Evolutionary conservation across 805 yeast genomes (phyloP).

Genomic region (Candida pseudoglaebosa): DNA sequence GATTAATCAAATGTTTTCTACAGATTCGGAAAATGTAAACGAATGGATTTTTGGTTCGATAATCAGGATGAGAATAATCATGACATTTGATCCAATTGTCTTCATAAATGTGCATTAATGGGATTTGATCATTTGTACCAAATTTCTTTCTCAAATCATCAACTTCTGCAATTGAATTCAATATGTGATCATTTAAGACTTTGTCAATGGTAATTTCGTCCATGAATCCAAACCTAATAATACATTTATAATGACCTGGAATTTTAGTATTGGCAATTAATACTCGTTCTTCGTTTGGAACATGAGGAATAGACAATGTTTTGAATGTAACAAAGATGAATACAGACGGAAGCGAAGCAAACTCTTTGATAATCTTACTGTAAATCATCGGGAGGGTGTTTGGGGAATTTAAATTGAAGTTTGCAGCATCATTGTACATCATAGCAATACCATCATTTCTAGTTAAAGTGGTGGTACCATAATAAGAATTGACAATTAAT

Average conservation of each 20-base stretch:
- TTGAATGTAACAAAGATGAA: constrained; percentile 43
- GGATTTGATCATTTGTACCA: constrained; percentile 10
- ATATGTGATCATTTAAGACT: constrained; percentile 16
- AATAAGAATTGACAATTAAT: constrained; percentile 15
- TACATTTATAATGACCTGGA: constrained; percentile 46
- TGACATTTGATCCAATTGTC: constrained; percentile 23
- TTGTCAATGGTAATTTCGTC: constrained; percentile 25
- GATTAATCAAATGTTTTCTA: constrained; percentile 20
- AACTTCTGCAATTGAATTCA: constrained; percentile 18
- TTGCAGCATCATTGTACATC: constrained; percentile 36
- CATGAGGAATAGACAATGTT: constrained; percentile 40
- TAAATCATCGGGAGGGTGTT: constrained; percentile 45
- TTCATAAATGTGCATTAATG: constrained; percentile 27
- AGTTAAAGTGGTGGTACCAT: constrained; percentile 15
- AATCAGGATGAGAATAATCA: constrained; percentile 13
- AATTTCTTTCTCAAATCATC: constrained; percentile 9
- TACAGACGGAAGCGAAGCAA: constrained; percentile 40
- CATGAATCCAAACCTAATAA: constrained; percentile 51
- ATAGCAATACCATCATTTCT: constrained; percentile 37
- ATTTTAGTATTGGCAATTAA: constrained; percentile 36
- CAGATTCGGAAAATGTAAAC: constrained; percentile 9
- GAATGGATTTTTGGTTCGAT: constrained; percentile 16
- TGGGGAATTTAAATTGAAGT: constrained; percentile 36
- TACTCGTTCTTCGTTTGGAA: constrained; percentile 36
- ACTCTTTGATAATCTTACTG: constrained; percentile 32